Conservation (phyloP, 352 stramenopile species). For the Peronospora farinosa region DNA sequence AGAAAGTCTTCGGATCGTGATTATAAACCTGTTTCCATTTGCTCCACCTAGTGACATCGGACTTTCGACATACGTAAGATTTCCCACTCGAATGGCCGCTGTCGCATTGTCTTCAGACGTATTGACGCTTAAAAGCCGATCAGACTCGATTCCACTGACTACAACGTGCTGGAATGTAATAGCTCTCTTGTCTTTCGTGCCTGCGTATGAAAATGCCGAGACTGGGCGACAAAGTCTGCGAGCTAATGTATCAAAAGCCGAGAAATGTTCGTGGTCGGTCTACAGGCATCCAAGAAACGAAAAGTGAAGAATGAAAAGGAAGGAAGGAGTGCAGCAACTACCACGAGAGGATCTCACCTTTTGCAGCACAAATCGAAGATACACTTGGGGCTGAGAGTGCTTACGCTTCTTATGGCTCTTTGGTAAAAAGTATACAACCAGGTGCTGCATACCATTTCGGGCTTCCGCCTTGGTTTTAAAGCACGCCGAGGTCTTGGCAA, state of each 20-base stretch:
- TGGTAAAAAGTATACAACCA: conserved; percentile 57
- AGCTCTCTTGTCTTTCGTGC: conserved; percentile 73
- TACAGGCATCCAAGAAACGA: conserved; percentile 14
- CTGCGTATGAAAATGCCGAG: conserved; percentile 56
- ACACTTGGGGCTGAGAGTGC: conserved; percentile 40
- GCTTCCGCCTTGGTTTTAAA: conserved; percentile 64
- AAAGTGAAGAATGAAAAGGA: background rate
- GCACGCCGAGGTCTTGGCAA: conserved; percentile 46
- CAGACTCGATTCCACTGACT: conserved; percentile 36
- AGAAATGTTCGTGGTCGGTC: conserved; percentile 70
- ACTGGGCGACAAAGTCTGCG: conserved; percentile 37
- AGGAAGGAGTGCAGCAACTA: background rate
- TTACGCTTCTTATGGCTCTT: conserved; percentile 71
- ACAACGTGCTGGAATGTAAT: conserved; percentile 66
- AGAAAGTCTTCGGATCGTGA: conserved; percentile 38
- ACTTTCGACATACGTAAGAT: conserved; percentile 41
- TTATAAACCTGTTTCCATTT: conserved; percentile 63
- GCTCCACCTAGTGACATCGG: conserved; percentile 52
- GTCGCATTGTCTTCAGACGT: conserved; percentile 4
- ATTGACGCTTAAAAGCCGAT: conserved; percentile 41
- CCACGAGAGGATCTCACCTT: conserved; percentile 38
- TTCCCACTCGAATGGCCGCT: conserved; percentile 34
- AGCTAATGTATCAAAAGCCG: conserved; percentile 54
- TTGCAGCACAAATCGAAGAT: conserved; percentile 60
- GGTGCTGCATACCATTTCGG: conserved; percentile 32